Conservation (phyloP, 805 yeast genomes). For the Wickerhamomyces silvicola region DNA sequence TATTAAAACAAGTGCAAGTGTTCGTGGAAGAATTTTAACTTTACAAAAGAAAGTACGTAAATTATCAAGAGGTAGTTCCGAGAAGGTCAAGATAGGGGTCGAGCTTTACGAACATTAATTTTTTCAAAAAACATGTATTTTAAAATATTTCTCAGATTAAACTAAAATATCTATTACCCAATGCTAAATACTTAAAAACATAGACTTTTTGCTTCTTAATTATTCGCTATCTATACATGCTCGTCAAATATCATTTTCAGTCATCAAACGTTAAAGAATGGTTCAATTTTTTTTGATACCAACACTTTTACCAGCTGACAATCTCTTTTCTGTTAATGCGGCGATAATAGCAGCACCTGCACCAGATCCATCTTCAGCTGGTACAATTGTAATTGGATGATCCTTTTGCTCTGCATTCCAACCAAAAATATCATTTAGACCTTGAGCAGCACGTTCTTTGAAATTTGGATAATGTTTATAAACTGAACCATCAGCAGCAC, state of each 20-base stretch:
- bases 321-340: conserved; percentile 82
- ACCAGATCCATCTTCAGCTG: conserved; percentile 98
- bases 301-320: conserved; percentile 61
- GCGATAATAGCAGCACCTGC: conserved; percentile 99
- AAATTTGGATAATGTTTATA: conserved; percentile 91
- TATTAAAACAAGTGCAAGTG: conserved; percentile 52
- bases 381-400: conserved; percentile 79
- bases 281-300: conserved; percentile 39
- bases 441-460: conserved; percentile 82
- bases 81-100: conserved; percentile 46
- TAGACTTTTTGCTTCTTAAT: background rate
- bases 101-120: conserved; percentile 30
- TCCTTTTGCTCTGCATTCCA: conserved; percentile 49
- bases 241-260: too few species aligned
- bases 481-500: conserved; percentile 97
- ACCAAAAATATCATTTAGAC: conserved; percentile 80
- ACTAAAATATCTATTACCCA: background rate
- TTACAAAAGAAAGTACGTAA: conserved; percentile 57
- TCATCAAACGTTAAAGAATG: too few species aligned
- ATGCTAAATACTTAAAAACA: background rate
- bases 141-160: background rate
- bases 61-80: conserved; percentile 42
- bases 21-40: conserved; percentile 49
- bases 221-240: background rate
- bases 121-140: background rate